Conservation (phyloP, 2,329 filamentous ascomycete genomes). For the Verticillium alfalfae region DNA sequence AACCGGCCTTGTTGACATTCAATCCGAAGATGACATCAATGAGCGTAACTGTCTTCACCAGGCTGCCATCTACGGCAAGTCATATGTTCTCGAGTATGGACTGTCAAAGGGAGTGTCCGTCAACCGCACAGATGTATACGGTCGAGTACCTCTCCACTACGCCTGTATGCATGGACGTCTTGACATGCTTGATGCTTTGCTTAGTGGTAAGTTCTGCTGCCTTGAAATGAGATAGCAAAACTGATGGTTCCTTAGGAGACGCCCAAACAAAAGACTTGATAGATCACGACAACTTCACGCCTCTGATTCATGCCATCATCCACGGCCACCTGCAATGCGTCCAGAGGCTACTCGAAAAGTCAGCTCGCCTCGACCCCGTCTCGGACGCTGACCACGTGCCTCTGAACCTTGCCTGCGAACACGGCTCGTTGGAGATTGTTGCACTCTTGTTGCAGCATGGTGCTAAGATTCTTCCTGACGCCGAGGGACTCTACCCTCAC, state of each 20-base stretch:
- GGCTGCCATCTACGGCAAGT: conserved; percentile 87
- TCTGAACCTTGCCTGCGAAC: conserved; percentile 89
- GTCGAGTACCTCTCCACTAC: conserved; percentile 88
- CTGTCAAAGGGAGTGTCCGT: conserved; percentile 73
- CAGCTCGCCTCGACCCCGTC: conserved; percentile 79
- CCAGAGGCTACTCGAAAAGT: conserved; percentile 66
- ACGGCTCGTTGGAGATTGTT: conserved; percentile 80
- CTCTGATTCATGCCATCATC: conserved; percentile 90
- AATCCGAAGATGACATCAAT: conserved; percentile 95
- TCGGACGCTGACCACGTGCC: conserved; percentile 90
- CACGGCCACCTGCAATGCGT: conserved; percentile 80
- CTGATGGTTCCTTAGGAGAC: background rate
- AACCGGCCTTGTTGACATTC: conserved; percentile 80
- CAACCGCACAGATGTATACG: conserved; percentile 84
- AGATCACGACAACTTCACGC: conserved; percentile 96
- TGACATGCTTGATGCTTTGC: conserved; percentile 71
- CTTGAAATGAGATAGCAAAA: too few relatives aligned
- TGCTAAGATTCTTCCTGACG: conserved; percentile 83
- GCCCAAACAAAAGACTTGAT: conserved; percentile 70
- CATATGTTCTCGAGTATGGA: conserved; percentile 70
- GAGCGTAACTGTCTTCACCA: conserved; percentile 95
- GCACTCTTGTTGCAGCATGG: conserved; percentile 76
- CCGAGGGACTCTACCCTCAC: conserved; percentile 94
- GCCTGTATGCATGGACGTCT: conserved; percentile 90
- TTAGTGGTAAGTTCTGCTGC: conserved; percentile 45